phyloP scores from a whole-genome alignment of 2,329 filamentous ascomycete species.

The Aspergillus sp. region DNA sequence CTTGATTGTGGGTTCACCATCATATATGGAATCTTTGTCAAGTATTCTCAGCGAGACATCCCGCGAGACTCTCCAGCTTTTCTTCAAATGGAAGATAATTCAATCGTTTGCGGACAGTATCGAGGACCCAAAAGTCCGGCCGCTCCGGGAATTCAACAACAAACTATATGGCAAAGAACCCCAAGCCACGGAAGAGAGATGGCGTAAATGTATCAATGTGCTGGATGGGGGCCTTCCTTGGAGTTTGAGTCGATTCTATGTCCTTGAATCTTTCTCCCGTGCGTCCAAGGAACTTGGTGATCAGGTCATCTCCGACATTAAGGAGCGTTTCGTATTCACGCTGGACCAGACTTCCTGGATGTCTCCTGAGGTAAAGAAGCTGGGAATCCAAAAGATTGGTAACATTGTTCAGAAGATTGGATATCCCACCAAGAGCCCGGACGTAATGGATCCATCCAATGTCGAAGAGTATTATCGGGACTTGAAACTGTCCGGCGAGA shows the following conservation, averaged over 20 bases:
- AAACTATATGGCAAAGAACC: conserved; percentile 57
- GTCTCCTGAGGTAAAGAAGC: conserved; percentile 52
- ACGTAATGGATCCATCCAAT: conserved; percentile 52
- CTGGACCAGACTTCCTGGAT: conserved; percentile 58
- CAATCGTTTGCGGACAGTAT: conserved; percentile 48
- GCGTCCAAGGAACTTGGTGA: conserved; percentile 61
- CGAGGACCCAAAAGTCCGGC: conserved; percentile 54
- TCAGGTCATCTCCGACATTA: conserved; percentile 64
- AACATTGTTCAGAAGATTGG: conserved; percentile 64
- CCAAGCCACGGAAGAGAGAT: conserved; percentile 56
- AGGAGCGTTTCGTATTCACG: conserved; percentile 57
- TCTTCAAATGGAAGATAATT: conserved; percentile 59
- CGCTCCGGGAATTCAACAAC: conserved; percentile 55
- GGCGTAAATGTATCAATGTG: conserved; percentile 57
- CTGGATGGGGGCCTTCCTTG: conserved; percentile 57
- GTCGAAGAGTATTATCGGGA: conserved; percentile 52
- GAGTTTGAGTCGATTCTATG: conserved; percentile 65
- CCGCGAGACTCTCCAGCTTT: conserved; percentile 53
- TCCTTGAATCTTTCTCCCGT: conserved; percentile 61
- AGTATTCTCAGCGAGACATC: conserved; percentile 49
- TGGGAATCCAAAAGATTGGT: conserved; percentile 58
- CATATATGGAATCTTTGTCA: conserved; percentile 55
- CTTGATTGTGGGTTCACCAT: conserved; percentile 54
- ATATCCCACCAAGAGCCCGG: conserved; percentile 57
- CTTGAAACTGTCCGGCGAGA: conserved; percentile 45